phyloP scores from a whole-genome alignment of 106 monocot species.

The Phalaenopsis equestris region DNA sequence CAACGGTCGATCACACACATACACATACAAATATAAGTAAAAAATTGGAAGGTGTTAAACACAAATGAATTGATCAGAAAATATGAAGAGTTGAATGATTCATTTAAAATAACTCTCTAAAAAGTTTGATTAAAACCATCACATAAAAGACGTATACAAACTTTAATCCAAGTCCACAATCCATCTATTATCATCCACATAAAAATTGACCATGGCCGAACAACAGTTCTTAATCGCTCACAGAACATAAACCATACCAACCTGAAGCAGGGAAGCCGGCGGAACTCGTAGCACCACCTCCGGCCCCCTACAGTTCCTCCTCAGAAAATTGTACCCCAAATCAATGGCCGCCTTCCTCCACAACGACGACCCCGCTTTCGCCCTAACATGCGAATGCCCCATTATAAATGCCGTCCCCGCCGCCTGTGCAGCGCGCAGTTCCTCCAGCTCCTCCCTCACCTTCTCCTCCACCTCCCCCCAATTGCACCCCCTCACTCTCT shows the following conservation, averaged over 20 bases:
- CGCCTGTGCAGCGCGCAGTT: constrained; percentile 28
- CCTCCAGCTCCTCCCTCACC: constrained; percentile 39
- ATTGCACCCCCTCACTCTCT: constrained; percentile 27
- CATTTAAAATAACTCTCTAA: too few species aligned
- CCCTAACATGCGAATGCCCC: constrained; percentile 53
- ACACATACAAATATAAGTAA: too few species aligned
- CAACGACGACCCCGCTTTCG: constrained; percentile 46
- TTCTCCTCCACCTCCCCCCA: constrained; percentile 12
- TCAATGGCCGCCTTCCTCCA: constrained; percentile 44
- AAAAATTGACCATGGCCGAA: too few species aligned
- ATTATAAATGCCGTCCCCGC: constrained; percentile 63
- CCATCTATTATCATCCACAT: too few species aligned
- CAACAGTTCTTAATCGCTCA: neutral
- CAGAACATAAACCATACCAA: constrained; percentile 62
- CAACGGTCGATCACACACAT: too few species aligned
- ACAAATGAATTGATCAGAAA: too few species aligned
- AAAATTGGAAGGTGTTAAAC: too few species aligned
- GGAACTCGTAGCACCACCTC: constrained; percentile 55
- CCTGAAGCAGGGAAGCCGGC: constrained; percentile 63
- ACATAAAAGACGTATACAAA: too few species aligned
- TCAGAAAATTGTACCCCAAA: constrained; percentile 54
- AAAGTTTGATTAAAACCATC: too few species aligned
- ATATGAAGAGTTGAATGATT: too few species aligned
- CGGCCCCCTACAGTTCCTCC: constrained; percentile 55
- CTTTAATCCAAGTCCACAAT: too few species aligned